Evolutionary conservation across 257 asterid genomes (phyloP).

Genomic region (Solanum rostratum): DNA sequence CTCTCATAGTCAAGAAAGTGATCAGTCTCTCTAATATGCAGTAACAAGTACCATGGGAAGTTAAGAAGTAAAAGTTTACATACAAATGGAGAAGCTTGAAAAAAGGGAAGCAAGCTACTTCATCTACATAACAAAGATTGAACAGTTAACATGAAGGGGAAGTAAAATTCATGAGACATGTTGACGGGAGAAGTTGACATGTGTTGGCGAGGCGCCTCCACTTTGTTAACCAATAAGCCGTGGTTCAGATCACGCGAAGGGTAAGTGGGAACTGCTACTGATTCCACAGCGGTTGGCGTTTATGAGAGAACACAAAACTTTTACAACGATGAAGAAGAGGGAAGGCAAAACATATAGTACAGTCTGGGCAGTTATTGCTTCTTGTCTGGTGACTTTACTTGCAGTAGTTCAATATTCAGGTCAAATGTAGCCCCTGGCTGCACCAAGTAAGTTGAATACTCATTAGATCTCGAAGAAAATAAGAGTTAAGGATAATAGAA

Average conservation of each 20-base stretch:
- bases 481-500: background rate
- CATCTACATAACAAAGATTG: background rate
- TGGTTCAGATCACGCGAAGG: background rate
- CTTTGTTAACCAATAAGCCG: background rate
- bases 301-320: background rate
- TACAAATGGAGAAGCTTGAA: background rate
- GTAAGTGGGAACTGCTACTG: background rate
- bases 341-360: background rate
- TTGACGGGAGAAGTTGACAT: background rate
- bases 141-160: background rate
- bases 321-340: background rate
- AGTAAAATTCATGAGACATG: background rate
- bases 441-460: conserved; percentile 14
- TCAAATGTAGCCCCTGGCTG: conserved; percentile 86
- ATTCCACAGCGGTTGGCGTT: background rate
- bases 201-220: background rate
- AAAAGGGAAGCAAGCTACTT: background rate
- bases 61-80: background rate
- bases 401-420: conserved; percentile 74
- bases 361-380: conserved; percentile 14
- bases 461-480: background rate
- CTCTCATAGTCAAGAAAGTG: background rate
- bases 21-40: background rate
- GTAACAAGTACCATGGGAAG: background rate
- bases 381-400: conserved; percentile 40